Base-by-base conservation (phyloP, 768 basidiomycete species). In the Neoboletus brunneissimus region DNA sequence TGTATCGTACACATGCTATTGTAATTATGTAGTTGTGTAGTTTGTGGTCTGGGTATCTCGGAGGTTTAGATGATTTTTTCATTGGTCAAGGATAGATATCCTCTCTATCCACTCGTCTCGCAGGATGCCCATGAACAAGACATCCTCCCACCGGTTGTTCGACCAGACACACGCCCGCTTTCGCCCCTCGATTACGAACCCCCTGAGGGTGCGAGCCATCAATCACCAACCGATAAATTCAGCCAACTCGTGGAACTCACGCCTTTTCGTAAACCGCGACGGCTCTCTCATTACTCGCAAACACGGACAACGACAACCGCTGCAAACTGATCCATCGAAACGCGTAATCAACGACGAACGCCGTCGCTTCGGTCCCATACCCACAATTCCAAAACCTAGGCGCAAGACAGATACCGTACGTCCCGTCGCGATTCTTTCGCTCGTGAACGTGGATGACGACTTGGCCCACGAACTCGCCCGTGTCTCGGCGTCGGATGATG, bases 261-360 rank as follows among this genome's bases (percentile, higher is more conserved):
- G 75, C 63, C 57, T 74, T 76, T 56, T 72, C 69, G 43, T 80
- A 80, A 13, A 79, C 64, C 49, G 64, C 62, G 25, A 76, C 56
- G 5, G 77, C 79, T 22, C 72, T 62, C 43, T 58, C 67, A 43
- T 81, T 81, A 16, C 61, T 67, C 29, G 72, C 73, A 46, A 74
- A 64, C 43, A 77, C 76, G 1, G 62, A 66, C 50, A 81, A 64
- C 31, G 77, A 74, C 54, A 81, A 55, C 15, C 77, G 73, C 42
- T 77, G 75, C 59, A 79, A 52, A 27, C 65, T 71, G 47, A 80
- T 60, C 64, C 70, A 70, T 41, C 69, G 54, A 31, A 81, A 81
- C 23, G 69, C 68, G 53, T 78, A 67, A 31, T 78, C 75, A 13
- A 77, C 61, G 34, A 79, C 62, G 58, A 76, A 80, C 32, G 60